A percentile compares a stretch with the other conserved stretches of the same genome.
Evolutionary conservation across 1,284 basidiomycete species (phyloP).

Genomic region (Ceratobasidium theobromae): DNA sequence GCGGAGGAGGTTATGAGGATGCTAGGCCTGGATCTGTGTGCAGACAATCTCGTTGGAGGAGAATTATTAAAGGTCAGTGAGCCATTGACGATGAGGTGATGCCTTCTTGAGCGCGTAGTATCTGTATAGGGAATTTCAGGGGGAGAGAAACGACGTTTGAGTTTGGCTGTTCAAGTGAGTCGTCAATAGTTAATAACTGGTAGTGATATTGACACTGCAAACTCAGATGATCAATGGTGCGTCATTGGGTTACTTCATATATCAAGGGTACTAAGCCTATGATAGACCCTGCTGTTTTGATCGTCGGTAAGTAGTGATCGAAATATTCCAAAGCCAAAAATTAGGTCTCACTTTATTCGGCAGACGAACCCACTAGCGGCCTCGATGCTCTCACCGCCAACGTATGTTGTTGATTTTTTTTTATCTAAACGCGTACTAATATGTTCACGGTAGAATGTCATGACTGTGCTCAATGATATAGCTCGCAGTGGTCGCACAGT

Average conservation of each 20-base stretch:
- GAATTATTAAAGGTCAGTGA: conserved; percentile 48
- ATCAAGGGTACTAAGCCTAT: background rate
- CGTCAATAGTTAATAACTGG: background rate
- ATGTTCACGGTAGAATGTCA: conserved; percentile 39
- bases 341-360: background rate
- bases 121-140: conserved; percentile 50
- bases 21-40: conserved; percentile 55
- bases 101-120: background rate
- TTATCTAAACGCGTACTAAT: background rate
- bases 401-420: conserved; percentile 40
- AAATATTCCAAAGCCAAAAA: background rate
- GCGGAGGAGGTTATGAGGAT: conserved; percentile 52
- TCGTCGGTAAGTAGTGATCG: conserved; percentile 46
- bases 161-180: conserved; percentile 51
- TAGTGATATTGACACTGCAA: conserved; percentile 36
- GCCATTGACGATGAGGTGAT: background rate
- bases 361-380: conserved; percentile 43
- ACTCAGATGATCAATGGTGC: conserved; percentile 36
- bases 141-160: conserved; percentile 56
- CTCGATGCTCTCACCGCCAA: conserved; percentile 54
- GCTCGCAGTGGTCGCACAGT: conserved; percentile 54
- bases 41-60: conserved; percentile 55
- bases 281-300: conserved; percentile 48
- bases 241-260: background rate
- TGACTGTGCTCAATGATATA: conserved; percentile 50